phyloP scores from a whole-genome alignment of 2,329 filamentous ascomycete genomes.

The Fusarium odoratissimum region DNA sequence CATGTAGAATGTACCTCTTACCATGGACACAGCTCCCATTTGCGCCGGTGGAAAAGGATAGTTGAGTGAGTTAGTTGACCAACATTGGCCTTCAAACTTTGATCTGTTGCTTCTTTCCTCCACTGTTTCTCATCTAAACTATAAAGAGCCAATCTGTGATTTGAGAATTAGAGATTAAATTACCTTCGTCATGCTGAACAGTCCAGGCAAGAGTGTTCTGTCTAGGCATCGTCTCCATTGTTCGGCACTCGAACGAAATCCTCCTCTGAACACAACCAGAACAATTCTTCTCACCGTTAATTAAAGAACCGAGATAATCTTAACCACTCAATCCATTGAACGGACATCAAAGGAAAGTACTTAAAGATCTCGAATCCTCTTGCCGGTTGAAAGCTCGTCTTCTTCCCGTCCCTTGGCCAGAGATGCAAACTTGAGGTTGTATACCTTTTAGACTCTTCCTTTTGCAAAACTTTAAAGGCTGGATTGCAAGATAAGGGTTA shows the following conservation, averaged over 20 bases:
- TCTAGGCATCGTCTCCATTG: neutral
- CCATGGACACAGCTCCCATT: neutral
- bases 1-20: neutral
- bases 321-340: fast-evolving
- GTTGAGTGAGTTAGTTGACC: neutral
- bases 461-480: neutral
- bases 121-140: no score
- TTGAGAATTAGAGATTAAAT: no score
- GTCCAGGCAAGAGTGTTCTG: no score
- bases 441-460: neutral
- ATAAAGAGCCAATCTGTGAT: no score
- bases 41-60: neutral
- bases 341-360: no score
- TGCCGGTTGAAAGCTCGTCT: fast-evolving
- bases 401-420: neutral
- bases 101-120: neutral
- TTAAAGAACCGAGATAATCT: no score
- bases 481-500: no score
- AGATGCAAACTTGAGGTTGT: neutral
- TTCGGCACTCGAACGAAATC: neutral
- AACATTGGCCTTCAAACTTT: neutral
- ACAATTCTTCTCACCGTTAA: no score
- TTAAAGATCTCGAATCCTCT: neutral
- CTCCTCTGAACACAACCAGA: neutral
- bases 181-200: neutral